Evolutionary conservation across 1,284 basidiomycete species (phyloP), one percentile per base, ranked within the genome.

Genomic region (Cryptococcus sp.): DNA sequence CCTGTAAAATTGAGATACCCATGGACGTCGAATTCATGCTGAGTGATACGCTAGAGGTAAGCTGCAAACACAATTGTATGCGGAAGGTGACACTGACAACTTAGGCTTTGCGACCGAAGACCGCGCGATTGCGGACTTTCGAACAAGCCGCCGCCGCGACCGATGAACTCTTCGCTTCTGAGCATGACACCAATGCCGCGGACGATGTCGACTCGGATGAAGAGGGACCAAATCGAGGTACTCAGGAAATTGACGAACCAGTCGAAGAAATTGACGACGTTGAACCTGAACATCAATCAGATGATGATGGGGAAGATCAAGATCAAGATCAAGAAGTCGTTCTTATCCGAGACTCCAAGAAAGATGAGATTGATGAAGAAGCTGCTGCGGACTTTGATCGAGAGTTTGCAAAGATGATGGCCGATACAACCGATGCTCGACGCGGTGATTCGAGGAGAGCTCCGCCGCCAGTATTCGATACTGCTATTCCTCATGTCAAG

Each of bases 11-110:
- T 21, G 79, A 85, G 10, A 72, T 94, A 39, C 88, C 96, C 0
- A 94, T 98, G 89, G 96, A 99, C 55, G 86, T 97, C 16, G 93
- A 96, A 54, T 98, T 97, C 70, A 94, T 97, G 91, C 74, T 97
- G 9, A 83, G 84, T 2, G 94, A 98, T 70, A 94, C 93, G 0
- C 75, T 98, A 11, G 93, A 98, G 78, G 88, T 88, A 60, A 63
- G 76, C 53, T 13, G 56, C 14, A 25, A 31, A 10, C 31, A 32
- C n/a, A n/a, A n/a, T n/a, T n/a, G n/a, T n/a, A n/a, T n/a, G n/a
- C n/a, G n/a, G n/a, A n/a, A n/a, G 42, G 7, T 9, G 10, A 41
- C 4, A 13, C 25, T 44, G 24, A 45, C 21, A 16, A 0, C 60
- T n/a, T n/a, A 91, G 87, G 85, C 86, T 43, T 79, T 94, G 28